Conservation (phyloP, 305 asterid genomes). For the Fraxinus sp. region DNA sequence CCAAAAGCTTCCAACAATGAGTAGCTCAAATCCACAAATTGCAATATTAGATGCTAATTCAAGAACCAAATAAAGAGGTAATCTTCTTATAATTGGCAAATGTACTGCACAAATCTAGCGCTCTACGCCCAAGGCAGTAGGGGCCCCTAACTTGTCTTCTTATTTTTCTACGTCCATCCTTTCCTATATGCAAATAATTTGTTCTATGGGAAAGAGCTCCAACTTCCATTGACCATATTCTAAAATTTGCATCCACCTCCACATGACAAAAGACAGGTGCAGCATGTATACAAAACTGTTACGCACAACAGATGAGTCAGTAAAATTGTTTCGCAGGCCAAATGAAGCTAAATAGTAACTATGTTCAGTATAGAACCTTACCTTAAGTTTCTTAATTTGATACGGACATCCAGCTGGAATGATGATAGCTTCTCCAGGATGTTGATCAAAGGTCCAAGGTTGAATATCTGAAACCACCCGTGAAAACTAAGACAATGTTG, state of each 20-base stretch:
- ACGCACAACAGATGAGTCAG: background rate
- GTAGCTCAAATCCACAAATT: conserved; percentile 10
- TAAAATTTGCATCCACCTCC: conserved; percentile 2
- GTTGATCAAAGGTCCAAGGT: conserved; percentile 92
- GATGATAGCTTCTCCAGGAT: conserved; percentile 83
- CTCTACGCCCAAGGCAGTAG: background rate
- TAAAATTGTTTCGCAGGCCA: background rate
- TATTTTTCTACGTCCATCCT: background rate
- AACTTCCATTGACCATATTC: conserved; percentile 1
- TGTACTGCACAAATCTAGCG: background rate
- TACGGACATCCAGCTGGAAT: conserved; percentile 99
- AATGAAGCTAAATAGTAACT: background rate
- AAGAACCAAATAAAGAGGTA: background rate
- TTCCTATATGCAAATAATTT: background rate
- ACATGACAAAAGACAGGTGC: background rate
- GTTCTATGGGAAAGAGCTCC: background rate
- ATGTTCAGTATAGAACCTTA: conserved; percentile 19
- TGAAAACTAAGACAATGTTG: conserved; percentile 8
- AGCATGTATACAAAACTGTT: background rate
- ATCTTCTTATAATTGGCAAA: background rate
- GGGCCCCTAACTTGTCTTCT: background rate
- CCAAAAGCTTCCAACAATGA: conserved; percentile 21
- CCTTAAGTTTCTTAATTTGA: conserved; percentile 83
- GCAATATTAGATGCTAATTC: background rate
- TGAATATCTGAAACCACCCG: conserved; percentile 57